These are phyloP conservation scores for Malania oleifera DNA, from an alignment of 164 flowering plant genomes.

Conservation along the genomic window DNA sequence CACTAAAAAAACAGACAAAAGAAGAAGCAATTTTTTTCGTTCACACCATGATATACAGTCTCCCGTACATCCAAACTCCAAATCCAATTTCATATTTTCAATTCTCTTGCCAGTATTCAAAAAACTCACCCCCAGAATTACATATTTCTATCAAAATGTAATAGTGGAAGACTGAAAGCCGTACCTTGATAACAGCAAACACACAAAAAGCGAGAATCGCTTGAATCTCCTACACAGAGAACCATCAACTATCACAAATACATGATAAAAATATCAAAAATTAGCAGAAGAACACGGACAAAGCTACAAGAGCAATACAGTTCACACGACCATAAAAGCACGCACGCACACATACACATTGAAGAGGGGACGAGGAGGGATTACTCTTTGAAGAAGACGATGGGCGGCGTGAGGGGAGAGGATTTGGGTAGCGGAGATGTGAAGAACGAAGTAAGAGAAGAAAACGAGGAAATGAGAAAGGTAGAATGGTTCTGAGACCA, in stretches of 20 bases:
- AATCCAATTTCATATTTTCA: too few species aligned
- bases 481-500: slow-evolving; percentile 72
- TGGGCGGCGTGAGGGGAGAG: slow-evolving; percentile 42
- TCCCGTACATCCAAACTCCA: too few species aligned
- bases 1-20: too few species aligned
- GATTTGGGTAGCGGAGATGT: slow-evolving; percentile 42
- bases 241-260: background rate
- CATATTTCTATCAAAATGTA: too few species aligned
- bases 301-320: background rate
- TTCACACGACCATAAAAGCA: too few species aligned
- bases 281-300: background rate
- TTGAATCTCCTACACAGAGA: slow-evolving; percentile 65
- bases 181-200: slow-evolving; percentile 59
- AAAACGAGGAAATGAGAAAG: slow-evolving; percentile 59
- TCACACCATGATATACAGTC: too few species aligned
- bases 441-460: slow-evolving; percentile 75
- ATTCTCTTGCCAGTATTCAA: too few species aligned
- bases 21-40: too few species aligned
- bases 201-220: slow-evolving; percentile 50
- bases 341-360: too few species aligned
- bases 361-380: slow-evolving; percentile 1
- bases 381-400: slow-evolving; percentile 62
- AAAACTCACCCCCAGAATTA: too few species aligned
- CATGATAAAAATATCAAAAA: background rate
- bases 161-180: too few species aligned